These are phyloP conservation scores for Bullera alba DNA, from an alignment of 768 basidiomycete species.

Conservation along the genomic window DNA sequence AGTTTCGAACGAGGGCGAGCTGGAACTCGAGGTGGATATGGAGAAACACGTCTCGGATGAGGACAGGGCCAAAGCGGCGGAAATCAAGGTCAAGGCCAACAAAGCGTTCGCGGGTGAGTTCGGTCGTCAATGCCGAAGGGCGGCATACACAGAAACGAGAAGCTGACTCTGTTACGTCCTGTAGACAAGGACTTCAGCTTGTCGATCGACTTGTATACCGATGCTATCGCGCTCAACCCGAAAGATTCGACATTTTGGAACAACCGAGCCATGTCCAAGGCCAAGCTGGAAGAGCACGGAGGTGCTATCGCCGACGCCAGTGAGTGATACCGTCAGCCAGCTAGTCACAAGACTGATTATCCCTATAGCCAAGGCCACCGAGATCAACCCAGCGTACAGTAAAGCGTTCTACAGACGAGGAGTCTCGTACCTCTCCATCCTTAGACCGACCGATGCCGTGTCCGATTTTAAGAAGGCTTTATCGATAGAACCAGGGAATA, in stretches of 20 bases:
- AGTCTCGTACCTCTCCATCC: conserved; percentile 78
- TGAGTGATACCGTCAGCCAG: conserved; percentile 48
- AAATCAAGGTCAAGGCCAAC: conserved; percentile 79
- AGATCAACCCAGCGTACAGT: conserved; percentile 78
- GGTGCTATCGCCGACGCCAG: conserved; percentile 83
- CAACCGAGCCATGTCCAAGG: conserved; percentile 85
- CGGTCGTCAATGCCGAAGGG: not conserved
- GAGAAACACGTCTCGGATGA: conserved; percentile 56
- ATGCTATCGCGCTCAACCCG: conserved; percentile 81
- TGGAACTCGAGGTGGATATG: conserved; percentile 34
- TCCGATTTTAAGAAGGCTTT: conserved; percentile 81
- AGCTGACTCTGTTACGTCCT: conserved; percentile 9
- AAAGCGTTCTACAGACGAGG: conserved; percentile 70
- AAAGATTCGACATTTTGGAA: conserved; percentile 84
- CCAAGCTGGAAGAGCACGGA: conserved; percentile 87
- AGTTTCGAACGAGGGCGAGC: conserved; percentile 37
- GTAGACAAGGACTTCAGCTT: conserved; percentile 62
- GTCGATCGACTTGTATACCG: conserved; percentile 71
- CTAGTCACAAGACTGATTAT: not conserved
- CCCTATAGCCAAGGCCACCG: conserved; percentile 66
- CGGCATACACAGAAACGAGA: not conserved
- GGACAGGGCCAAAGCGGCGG: conserved; percentile 61
- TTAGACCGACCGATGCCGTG: conserved; percentile 79
- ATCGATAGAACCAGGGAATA: conserved; percentile 76
- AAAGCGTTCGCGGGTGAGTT: conserved; percentile 58